These are phyloP conservation scores for Cercospora canescens DNA, from an alignment of 2,329 filamentous ascomycete species.

Conservation along the genomic window DNA sequence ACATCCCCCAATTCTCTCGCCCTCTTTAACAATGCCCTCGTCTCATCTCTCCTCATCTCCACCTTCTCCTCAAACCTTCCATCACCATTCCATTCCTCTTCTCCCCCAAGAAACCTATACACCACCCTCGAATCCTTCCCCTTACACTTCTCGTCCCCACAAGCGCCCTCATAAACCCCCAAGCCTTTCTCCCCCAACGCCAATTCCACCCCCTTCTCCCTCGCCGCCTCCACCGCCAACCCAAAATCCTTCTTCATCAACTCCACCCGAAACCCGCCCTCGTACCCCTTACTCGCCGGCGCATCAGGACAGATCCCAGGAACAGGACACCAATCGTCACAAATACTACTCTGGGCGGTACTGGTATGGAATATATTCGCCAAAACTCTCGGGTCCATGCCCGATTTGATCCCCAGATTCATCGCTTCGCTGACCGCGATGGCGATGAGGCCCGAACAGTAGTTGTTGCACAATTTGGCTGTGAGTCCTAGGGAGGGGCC, in stretches of 20 bases:
- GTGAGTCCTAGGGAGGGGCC: slow-evolving; percentile 57
- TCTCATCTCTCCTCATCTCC: slow-evolving; percentile 33
- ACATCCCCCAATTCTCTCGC: slow-evolving; percentile 23
- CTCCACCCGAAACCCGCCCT: slow-evolving; percentile 59
- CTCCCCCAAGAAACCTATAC: slow-evolving; percentile 56
- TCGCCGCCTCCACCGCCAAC: slow-evolving; percentile 57
- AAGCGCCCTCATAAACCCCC: slow-evolving; percentile 53
- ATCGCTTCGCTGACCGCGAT: slow-evolving; percentile 61
- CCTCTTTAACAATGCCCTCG: slow-evolving; percentile 25
- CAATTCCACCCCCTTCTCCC: slow-evolving; percentile 51
- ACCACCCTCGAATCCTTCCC: slow-evolving; percentile 60
- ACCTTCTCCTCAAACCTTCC: slow-evolving; percentile 28
- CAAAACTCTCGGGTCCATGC: slow-evolving; percentile 56
- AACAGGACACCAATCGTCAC: slow-evolving; percentile 54
- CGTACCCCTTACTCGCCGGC: slow-evolving; percentile 51
- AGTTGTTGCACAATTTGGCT: slow-evolving; percentile 64
- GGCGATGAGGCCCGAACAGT: slow-evolving; percentile 59
- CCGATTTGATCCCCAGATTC: slow-evolving; percentile 60
- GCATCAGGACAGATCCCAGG: slow-evolving; percentile 52
- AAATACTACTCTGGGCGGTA: slow-evolving; percentile 55
- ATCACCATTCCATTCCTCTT: slow-evolving; percentile 50
- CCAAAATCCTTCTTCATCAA: slow-evolving; percentile 62
- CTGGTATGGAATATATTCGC: slow-evolving; percentile 53
- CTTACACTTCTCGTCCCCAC: slow-evolving; percentile 52
- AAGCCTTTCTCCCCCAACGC: slow-evolving; percentile 54